Conservation (phyloP, 345 rosid genomes). For the Populus pruinosa region DNA sequence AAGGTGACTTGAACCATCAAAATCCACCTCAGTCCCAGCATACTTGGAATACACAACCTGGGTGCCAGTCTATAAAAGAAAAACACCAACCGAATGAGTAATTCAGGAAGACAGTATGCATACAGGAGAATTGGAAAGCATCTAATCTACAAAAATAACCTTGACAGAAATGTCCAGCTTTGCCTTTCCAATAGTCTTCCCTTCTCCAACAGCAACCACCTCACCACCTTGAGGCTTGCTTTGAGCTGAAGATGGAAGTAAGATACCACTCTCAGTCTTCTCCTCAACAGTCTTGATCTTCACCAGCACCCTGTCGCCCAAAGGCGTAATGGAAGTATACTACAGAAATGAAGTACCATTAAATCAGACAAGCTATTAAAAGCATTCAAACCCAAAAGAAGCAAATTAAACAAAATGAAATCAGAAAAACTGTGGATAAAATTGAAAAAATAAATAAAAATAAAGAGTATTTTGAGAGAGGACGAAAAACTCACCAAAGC, state of each 20-base stretch:
- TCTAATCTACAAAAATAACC: constrained; percentile 23
- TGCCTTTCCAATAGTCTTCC: constrained; percentile 60
- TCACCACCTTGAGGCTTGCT: constrained; percentile 90
- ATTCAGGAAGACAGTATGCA: background rate
- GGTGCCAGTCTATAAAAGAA: constrained; percentile 56
- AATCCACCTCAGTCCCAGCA: constrained; percentile 86
- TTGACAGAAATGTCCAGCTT: constrained; percentile 53
- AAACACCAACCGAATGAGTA: background rate
- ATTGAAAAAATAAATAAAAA: background rate
- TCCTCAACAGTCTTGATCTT: constrained; percentile 82
- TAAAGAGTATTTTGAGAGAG: background rate
- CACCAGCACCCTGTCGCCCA: constrained; percentile 85
- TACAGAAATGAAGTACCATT: constrained; percentile 16
- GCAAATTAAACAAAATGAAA: background rate
- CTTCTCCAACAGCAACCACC: constrained; percentile 89
- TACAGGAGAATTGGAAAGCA: background rate
- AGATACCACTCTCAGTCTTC: constrained; percentile 76
- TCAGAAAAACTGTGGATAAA: background rate
- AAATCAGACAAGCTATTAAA: background rate
- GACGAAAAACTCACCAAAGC: no score
- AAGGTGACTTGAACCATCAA: constrained; percentile 75
- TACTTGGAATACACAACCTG: constrained; percentile 82
- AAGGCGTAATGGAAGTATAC: constrained; percentile 79
- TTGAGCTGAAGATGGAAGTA: constrained; percentile 80
- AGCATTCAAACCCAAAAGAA: background rate